Evolutionary conservation across 768 basidiomycete genomes (phyloP).

Genomic region (Fomitopsis pulvina): DNA sequence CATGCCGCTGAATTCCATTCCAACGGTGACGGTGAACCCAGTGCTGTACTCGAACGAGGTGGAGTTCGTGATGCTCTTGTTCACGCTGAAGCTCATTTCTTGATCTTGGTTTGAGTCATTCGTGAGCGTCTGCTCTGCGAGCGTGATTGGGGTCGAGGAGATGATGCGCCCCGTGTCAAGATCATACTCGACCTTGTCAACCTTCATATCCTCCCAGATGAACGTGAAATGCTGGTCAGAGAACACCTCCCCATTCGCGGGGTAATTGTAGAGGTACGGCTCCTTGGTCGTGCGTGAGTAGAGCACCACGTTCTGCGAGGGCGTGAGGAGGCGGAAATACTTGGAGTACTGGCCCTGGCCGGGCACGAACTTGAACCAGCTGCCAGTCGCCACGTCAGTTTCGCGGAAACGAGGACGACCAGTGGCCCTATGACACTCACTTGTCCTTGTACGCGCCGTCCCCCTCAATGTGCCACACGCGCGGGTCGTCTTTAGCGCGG

Average conservation of each 20-base stretch:
- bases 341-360: constrained; percentile 1
- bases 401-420: background rate
- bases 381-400: too few species aligned
- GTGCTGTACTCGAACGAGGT: too few species aligned
- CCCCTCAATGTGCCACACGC: background rate
- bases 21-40: too few species aligned
- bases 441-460: background rate
- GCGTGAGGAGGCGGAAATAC: constrained; percentile 1
- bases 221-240: constrained; percentile 1
- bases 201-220: constrained; percentile 2
- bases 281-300: background rate
- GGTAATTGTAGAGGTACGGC: background rate
- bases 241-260: background rate
- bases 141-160: constrained; percentile 1
- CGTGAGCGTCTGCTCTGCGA: constrained; percentile 1
- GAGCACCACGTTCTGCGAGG: background rate
- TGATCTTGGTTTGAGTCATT: constrained; percentile 2
- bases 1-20: too few species aligned
- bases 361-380: constrained; percentile 3
- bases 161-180: background rate
- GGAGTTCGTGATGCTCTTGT: too few species aligned
- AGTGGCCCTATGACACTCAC: background rate
- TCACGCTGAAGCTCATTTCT: constrained; percentile 4
- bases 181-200: constrained; percentile 2
- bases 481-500: background rate